Percentiles rank a stretch among this genome's conserved stretches.
Evolutionary conservation across 2,329 filamentous ascomycete species (phyloP).

Genomic region (Fusarium falciforme): DNA sequence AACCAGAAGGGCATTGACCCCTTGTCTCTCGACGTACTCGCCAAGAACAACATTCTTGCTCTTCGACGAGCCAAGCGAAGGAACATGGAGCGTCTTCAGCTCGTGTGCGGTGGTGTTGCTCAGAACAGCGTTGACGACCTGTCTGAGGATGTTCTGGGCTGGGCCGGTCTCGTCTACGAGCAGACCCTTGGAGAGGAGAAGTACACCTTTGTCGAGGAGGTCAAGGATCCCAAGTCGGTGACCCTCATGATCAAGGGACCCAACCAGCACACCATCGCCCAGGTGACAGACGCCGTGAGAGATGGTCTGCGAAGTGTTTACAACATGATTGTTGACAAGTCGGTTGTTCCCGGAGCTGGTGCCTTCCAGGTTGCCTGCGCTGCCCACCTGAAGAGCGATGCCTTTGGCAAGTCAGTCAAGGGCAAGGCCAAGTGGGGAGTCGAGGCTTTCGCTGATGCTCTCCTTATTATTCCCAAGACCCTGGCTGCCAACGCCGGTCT

Average conservation of each 20-base stretch:
- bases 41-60: conserved; percentile 98
- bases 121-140: conserved; percentile 98
- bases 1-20: conserved; percentile 99
- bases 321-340: conserved; percentile 99
- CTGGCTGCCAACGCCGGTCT: conserved; percentile 95
- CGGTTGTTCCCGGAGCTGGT: conserved; percentile 92
- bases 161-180: conserved; percentile 97
- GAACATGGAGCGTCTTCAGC: conserved; percentile 98
- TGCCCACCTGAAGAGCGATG: conserved; percentile 85
- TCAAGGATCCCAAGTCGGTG: conserved; percentile 98
- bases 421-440: conserved; percentile 98
- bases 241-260: conserved; percentile 98
- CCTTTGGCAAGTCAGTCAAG: conserved; percentile 90
- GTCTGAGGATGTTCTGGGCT: conserved; percentile 87
- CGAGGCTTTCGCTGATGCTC: conserved; percentile 91
- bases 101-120: conserved; percentile 89
- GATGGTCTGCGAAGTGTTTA: conserved; percentile 96
- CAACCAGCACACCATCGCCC: conserved; percentile 94
- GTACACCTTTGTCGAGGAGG: conserved; percentile 98
- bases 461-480: conserved; percentile 97
- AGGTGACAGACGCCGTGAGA: conserved; percentile 95
- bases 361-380: conserved; percentile 97
- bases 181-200: conserved; percentile 98
- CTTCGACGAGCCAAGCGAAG: conserved; percentile 94
- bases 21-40: conserved; percentile 91